Evolutionary conservation across 108 stramenopile genomes (phyloP), one percentile per base, ranked within the genome.

Genomic region (Pseudonitzschia multiseries): DNA sequence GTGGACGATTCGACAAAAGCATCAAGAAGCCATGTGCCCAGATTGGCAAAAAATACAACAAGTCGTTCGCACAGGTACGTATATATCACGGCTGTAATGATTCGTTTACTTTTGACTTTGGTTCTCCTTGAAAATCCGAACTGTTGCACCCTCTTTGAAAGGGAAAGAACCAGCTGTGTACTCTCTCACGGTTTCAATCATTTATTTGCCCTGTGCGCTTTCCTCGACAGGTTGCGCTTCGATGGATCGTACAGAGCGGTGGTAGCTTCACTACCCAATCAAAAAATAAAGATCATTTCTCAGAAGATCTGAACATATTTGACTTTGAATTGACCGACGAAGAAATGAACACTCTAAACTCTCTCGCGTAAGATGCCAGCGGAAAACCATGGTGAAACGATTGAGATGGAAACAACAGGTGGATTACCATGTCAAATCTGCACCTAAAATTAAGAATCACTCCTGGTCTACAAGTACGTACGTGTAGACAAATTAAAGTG

Each of bases 221-320:
- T 54, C n/a, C 15, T 54, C 24, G 22, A 59, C 61, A 62, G 61
- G 89, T 93, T 12, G 89, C 89, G 2, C 78, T 93, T 24, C 85
- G 87, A 68, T 93, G 88, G 86, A 87, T 90, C 33, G 59, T 93
- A 12, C 88, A 90, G 73, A 87, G 60, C 60, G 92, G 92, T 21
- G 88, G 75, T 40, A 70, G 83, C 4, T 86, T 90, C 65, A 82
- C 78, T 26, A 88, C 89, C 17, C 88, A 93, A 52, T 81, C 78
- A 46, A 81, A 83, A 36, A 84, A 78, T 21, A 83, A 79, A 50
- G 74, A 57, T 15, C 92, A 93, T 62, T 87, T 93, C 65, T 72
- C 71, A 43, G 89, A 90, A 63, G 84, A 93, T 69, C 69, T 89
- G 36, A 73, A 91, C 48, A 78, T 94, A 18, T 91, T 91, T 82